phyloP scores from a whole-genome alignment of 306 rosid species.

The Begonia masoniana region DNA sequence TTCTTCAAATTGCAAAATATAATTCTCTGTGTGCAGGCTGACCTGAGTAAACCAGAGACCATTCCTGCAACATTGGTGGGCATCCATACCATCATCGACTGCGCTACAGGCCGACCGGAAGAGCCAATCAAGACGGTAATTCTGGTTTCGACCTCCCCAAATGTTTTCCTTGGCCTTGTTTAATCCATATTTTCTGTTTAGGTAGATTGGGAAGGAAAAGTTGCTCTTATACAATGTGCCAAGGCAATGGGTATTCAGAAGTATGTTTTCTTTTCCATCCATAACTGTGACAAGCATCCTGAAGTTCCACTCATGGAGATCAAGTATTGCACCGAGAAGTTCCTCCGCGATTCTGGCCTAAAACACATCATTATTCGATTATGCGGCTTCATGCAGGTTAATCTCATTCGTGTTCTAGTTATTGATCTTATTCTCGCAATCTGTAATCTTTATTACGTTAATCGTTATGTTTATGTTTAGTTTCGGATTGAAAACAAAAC shows the following conservation, averaged over 20 bases:
- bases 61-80: slow-evolving; percentile 95
- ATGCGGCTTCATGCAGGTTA: slow-evolving; percentile 94
- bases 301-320: slow-evolving; percentile 99
- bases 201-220: slow-evolving; percentile 99
- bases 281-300: slow-evolving; percentile 89
- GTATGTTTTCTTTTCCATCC: slow-evolving; percentile 83
- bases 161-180: slow-evolving; percentile 10
- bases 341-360: slow-evolving; percentile 65
- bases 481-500: too few relatives aligned
- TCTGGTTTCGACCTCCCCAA: background rate
- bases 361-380: slow-evolving; percentile 56
- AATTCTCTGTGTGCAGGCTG: slow-evolving; percentile 43
- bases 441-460: too few relatives aligned
- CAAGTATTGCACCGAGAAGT: slow-evolving; percentile 83
- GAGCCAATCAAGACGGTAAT: slow-evolving; percentile 78
- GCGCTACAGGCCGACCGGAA: slow-evolving; percentile 96
- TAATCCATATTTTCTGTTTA: slow-evolving; percentile 26
- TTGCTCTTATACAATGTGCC: slow-evolving; percentile 90
- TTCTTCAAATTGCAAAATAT: background rate
- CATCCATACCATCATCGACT: slow-evolving; percentile 73
- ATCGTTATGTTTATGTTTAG: too few relatives aligned
- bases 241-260: slow-evolving; percentile 98
- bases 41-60: slow-evolving; percentile 78
- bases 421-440: background rate
- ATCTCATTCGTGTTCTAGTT: slow-evolving; percentile 3